A percentile compares a stretch with the other conserved stretches of the same genome.
Evolutionary conservation across 768 basidiomycete genomes (phyloP).

Genomic region (Termitomyces sp.): DNA sequence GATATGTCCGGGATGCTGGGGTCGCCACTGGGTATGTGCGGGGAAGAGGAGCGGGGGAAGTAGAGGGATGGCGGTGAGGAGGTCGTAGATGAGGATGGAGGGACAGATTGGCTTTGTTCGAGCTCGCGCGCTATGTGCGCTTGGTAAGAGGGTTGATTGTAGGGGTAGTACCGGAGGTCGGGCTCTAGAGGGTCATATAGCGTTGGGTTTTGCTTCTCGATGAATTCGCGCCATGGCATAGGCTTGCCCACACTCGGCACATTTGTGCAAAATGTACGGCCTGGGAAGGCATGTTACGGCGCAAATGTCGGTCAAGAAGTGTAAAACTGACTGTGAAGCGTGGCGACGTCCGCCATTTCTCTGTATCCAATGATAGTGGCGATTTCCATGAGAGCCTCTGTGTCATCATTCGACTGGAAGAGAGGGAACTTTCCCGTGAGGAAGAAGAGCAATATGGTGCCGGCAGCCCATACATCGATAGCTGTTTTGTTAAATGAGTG

Average conservation of each 20-base stretch:
- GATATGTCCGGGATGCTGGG: not conserved
- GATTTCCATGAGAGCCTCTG: constrained; percentile 94
- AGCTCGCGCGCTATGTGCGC: constrained; percentile 16
- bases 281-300: constrained; percentile 33
- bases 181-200: constrained; percentile 46
- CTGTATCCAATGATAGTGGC: constrained; percentile 78
- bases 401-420: constrained; percentile 90
- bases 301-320: not conserved
- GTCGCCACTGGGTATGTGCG: constrained; percentile 6
- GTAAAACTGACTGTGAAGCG: constrained; percentile 73
- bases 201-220: constrained; percentile 73
- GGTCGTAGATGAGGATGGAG: constrained; percentile 29
- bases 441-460: constrained; percentile 90
- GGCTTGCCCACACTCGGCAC: constrained; percentile 73
- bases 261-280: constrained; percentile 87
- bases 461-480: constrained; percentile 95
- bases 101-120: constrained; percentile 16
- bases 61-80: constrained; percentile 18
- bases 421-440: constrained; percentile 89
- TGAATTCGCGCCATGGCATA: constrained; percentile 66
- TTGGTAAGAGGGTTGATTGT: constrained; percentile 27
- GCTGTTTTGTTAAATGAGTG: constrained; percentile 41
- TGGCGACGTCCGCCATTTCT: constrained; percentile 80
- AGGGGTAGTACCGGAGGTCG: constrained; percentile 52
- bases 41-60: constrained; percentile 12